phyloP scores from a whole-genome alignment of 441 rosid species.

The Corymbia citriodora region DNA sequence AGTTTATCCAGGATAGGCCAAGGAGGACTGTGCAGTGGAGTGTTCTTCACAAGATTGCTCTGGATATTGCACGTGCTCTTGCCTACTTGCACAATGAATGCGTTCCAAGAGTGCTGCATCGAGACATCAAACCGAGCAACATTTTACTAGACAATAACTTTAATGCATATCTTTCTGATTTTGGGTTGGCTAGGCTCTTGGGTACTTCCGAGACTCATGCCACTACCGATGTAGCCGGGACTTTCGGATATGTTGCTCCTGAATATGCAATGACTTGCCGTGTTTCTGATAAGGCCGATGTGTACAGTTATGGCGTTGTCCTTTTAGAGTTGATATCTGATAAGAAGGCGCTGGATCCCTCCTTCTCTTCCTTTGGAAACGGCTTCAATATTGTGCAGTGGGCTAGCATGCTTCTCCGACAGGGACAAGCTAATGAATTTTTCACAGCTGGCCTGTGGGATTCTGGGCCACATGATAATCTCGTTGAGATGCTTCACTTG shows the following conservation, averaged over 20 bases:
- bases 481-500: constrained; percentile 22
- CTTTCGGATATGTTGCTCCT: constrained; percentile 43
- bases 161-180: constrained; percentile 71
- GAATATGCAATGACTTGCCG: constrained; percentile 46
- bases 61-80: constrained; percentile 64
- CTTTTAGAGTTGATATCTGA: constrained; percentile 37
- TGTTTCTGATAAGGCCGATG: constrained; percentile 40
- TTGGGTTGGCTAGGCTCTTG: constrained; percentile 48
- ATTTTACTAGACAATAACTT: constrained; percentile 63
- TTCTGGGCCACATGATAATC: constrained; percentile 17
- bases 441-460: constrained; percentile 26
- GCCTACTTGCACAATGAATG: constrained; percentile 71
- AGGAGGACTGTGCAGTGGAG: constrained; percentile 8
- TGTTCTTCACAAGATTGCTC: constrained; percentile 10
- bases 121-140: constrained; percentile 70
- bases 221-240: constrained; percentile 45
- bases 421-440: constrained; percentile 20
- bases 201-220: constrained; percentile 41
- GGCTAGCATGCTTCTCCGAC: constrained; percentile 27
- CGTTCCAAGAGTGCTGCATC: constrained; percentile 59
- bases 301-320: constrained; percentile 42
- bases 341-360: constrained; percentile 31
- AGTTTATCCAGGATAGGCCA: constrained; percentile 14
- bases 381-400: constrained; percentile 37
- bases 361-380: constrained; percentile 28